phyloP scores from a whole-genome alignment of 2,329 filamentous ascomycete genomes.

The Grosmannia clavigera region DNA sequence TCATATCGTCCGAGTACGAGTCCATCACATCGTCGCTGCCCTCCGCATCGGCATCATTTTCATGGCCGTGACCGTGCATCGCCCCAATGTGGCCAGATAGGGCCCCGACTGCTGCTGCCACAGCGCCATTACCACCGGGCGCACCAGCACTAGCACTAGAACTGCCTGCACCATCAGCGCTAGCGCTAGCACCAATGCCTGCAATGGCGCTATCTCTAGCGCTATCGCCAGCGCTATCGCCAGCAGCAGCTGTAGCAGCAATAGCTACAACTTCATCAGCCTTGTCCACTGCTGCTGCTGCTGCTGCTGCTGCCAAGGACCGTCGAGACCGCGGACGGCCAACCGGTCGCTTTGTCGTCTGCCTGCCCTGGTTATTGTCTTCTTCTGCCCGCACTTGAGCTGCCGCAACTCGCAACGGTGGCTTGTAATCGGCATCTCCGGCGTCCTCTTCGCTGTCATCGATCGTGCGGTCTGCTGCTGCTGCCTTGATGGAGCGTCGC shows the following conservation, averaged over 20 bases:
- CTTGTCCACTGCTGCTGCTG: not conserved
- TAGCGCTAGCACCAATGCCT: not conserved
- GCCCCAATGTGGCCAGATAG: not conserved
- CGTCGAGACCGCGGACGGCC: constrained; percentile 7
- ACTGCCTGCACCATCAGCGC: not conserved
- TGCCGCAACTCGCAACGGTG: not conserved
- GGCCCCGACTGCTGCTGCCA: not conserved
- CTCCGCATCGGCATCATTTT: not conserved
- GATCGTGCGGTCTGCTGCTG: not conserved
- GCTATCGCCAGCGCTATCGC: not conserved
- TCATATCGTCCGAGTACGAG: not conserved
- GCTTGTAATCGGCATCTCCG: not conserved
- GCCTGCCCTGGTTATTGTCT: not conserved
- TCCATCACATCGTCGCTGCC: not conserved
- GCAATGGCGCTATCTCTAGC: not conserved
- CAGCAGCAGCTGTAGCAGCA: not conserved
- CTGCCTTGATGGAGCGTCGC: not conserved
- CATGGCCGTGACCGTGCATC: not conserved
- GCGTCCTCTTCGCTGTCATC: not conserved
- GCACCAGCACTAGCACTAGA: not conserved
- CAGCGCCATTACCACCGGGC: not conserved
- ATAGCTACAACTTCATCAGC: not conserved
- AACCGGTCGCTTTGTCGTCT: constrained; percentile 5
- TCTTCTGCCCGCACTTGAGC: not conserved
- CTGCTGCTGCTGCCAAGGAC: constrained; percentile 1